Base-by-base conservation (phyloP, 2,329 filamentous ascomycete genomes). In the Rhynchosporium secalis region DNA sequence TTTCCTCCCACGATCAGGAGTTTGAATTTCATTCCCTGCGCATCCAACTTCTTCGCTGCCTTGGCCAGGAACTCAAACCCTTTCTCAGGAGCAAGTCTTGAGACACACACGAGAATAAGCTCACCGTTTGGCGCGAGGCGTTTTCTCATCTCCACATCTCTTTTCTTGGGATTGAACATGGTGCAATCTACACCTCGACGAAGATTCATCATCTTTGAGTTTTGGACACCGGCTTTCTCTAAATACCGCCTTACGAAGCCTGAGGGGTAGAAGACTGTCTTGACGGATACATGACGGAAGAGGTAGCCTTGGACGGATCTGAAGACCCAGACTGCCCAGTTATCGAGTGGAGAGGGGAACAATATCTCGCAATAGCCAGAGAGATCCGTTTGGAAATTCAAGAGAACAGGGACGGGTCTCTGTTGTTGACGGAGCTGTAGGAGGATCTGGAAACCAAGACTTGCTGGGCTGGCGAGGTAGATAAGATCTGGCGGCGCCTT, bases 301-400 rank as follows among this genome's bases (percentile, higher is more conserved):
- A 90, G 77, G 67, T 85, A 88, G 52, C 86, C 86, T 73, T 90
- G 86, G 1, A 89, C 86, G 1, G 80, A 76, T 15, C 82, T 80
- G 60, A 90, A 83, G 10, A 87, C 77, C 73, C 81, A 86, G 52
- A 86, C 85, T 4, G 85, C 86, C 61, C 87, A 79, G 10, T 76
- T 75, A 68, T 85, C 84, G 20, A 91, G 77, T 0, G 85, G 86
- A 1, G 79, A 76, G 0, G 87, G 86, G 64, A 91, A 88, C n/a
- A 91, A 77, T 56, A 90, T 88, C 55, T 83, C 80, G 69, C 85
- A 87, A 72, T 90, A 91, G 1, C 86, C 86, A 0, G 86, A 84
- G 9, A 91, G 76, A 71, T 90, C 87, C 0, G 87, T 91, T 73
- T 90, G 87, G 67, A 89, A 90, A 73, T 90, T 91, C 72, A 87